Evolutionary conservation across 441 rosid species (phyloP).

Genomic region (Croton setiger): DNA sequence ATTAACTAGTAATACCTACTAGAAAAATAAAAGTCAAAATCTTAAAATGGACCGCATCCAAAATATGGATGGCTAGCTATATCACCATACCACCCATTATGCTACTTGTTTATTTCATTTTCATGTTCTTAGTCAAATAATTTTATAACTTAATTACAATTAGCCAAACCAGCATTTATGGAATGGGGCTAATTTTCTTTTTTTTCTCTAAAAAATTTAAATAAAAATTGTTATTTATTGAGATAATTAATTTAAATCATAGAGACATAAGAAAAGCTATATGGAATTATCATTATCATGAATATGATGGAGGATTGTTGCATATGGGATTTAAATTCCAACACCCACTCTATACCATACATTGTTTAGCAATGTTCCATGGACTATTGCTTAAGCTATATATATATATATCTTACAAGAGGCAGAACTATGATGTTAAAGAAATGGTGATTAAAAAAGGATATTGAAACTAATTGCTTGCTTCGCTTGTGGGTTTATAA

Average conservation of each 20-base stretch:
- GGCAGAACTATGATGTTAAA: not conserved
- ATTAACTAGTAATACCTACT: not conserved
- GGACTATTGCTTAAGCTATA: not conserved
- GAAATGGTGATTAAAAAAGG: conserved; percentile 1
- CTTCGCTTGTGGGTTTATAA: conserved; percentile 17
- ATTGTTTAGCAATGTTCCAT: too few species aligned
- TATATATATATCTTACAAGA: not conserved
- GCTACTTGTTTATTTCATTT: not conserved
- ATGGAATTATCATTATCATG: not conserved
- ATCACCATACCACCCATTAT: not conserved
- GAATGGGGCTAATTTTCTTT: too few species aligned
- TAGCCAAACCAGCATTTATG: too few species aligned
- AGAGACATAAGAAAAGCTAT: too few species aligned
- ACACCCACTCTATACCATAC: too few species aligned
- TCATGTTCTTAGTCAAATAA: not conserved
- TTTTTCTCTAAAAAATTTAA: too few species aligned
- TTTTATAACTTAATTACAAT: not conserved
- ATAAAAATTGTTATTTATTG: too few species aligned
- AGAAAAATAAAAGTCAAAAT: not conserved
- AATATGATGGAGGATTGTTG: too few species aligned
- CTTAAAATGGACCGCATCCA: not conserved
- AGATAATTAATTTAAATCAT: too few species aligned
- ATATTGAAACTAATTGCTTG: conserved; percentile 30
- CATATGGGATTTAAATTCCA: too few species aligned
- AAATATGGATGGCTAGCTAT: not conserved